Percentiles rank a stretch among this genome's conserved stretches.
phyloP scores from a whole-genome alignment of 805 yeast genomes.

The Schwanniomyces occidentalis region DNA sequence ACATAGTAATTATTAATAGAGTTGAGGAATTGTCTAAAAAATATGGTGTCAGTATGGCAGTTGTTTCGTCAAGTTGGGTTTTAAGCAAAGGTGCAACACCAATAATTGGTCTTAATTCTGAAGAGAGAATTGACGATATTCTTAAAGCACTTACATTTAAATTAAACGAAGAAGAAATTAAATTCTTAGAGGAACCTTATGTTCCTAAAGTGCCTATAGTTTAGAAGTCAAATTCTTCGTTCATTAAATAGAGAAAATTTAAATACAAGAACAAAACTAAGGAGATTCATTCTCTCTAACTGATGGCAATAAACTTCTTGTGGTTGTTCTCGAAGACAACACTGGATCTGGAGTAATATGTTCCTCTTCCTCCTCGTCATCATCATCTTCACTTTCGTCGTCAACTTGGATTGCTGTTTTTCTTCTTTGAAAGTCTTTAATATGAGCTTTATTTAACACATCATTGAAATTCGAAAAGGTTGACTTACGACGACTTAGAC shows the following conservation, averaged over 20 bases:
- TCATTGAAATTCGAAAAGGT: conserved; percentile 48
- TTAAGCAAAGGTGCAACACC: conserved; percentile 18
- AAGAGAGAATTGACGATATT: conserved; percentile 19
- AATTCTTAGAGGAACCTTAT: conserved; percentile 40
- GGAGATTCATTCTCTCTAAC: conserved; percentile 2
- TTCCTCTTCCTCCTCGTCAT: conserved; percentile 25
- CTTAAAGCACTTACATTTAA: conserved; percentile 7
- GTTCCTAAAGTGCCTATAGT: conserved; percentile 11
- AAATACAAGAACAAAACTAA: background rate
- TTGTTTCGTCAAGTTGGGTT: conserved; percentile 25
- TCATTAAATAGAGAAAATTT: no score
- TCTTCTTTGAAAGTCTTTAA: conserved; percentile 80
- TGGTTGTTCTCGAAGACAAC: background rate
- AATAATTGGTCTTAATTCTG: conserved; percentile 19
- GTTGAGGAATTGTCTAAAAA: conserved; percentile 57
- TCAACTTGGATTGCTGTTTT: conserved; percentile 31
- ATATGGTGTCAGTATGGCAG: conserved; percentile 46
- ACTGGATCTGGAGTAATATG: no score
- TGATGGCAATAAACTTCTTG: background rate
- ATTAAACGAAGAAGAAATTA: conserved; percentile 32
- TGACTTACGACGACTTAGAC: conserved; percentile 21
- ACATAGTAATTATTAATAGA: conserved; percentile 27
- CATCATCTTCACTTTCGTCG: conserved; percentile 38
- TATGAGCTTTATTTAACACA: conserved; percentile 72
- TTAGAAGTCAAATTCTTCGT: no score